Evolutionary conservation across 1,139 yeast species (phyloP).

Genomic region (Waltiozyma sp.): DNA sequence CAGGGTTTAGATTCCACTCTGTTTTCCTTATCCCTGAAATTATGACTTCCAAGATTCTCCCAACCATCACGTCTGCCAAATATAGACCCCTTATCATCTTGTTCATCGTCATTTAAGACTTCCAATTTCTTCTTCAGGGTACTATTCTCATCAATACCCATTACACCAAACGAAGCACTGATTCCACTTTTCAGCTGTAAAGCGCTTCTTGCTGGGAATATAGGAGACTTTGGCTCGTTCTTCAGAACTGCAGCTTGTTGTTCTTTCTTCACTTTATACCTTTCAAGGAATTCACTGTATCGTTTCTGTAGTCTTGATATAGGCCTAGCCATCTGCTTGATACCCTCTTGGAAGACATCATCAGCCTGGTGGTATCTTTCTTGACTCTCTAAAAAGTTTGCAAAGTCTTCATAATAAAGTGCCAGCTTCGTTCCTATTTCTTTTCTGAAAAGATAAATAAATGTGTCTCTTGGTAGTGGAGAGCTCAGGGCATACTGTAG

Average conservation of each 20-base stretch:
- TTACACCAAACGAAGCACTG: slow-evolving; percentile 15
- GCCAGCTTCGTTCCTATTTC: slow-evolving; percentile 64
- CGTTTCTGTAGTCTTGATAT: slow-evolving; percentile 38
- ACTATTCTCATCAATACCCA: background rate
- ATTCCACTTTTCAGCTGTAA: slow-evolving; percentile 15
- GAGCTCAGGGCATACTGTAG: slow-evolving; percentile 58
- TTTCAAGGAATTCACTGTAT: slow-evolving; percentile 34
- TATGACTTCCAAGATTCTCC: slow-evolving; percentile 42
- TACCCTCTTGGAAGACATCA: slow-evolving; percentile 52
- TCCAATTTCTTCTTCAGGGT: slow-evolving; percentile 12
- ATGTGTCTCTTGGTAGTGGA: slow-evolving; percentile 63
- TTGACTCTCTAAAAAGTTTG: slow-evolving; percentile 46
- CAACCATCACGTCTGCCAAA: slow-evolving; percentile 23
- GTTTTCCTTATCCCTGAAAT: slow-evolving; percentile 56
- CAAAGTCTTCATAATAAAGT: slow-evolving; percentile 72
- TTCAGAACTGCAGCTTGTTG: slow-evolving; percentile 5
- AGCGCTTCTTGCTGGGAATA: slow-evolving; percentile 17
- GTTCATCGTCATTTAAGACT: slow-evolving; percentile 11
- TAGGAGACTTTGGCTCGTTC: slow-evolving; percentile 24
- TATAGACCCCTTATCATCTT: background rate
- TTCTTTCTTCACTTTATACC: slow-evolving; percentile 18
- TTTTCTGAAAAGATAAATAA: slow-evolving; percentile 60
- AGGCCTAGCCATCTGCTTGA: slow-evolving; percentile 56
- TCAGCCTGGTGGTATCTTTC: slow-evolving; percentile 49
- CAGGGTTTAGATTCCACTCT: slow-evolving; percentile 46